Percentiles rank a stretch among this genome's conserved stretches.
phyloP scores from a whole-genome alignment of 768 basidiomycete genomes.

The Naganishia vishniacii region DNA sequence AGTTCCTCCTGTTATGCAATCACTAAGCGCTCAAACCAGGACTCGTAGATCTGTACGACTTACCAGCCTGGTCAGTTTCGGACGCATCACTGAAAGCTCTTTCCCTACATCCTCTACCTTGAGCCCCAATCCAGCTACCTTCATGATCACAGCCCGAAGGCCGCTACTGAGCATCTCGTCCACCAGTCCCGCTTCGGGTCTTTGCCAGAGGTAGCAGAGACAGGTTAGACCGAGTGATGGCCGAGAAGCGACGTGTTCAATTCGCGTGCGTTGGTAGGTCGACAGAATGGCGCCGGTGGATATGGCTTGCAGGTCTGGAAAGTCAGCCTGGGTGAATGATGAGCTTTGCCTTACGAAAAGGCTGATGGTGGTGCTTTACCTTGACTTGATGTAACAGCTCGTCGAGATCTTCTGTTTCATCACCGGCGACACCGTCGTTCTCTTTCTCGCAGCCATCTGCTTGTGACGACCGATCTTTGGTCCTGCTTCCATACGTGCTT shows the following conservation, averaged over 20 bases:
- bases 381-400: conserved; percentile 67
- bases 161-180: conserved; percentile 76
- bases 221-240: conserved; percentile 62
- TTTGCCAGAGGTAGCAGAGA: conserved; percentile 88
- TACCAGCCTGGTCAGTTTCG: conserved; percentile 19
- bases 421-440: conserved; percentile 58
- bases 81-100: conserved; percentile 55
- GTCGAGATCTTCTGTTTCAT: conserved; percentile 93
- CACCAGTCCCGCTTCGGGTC: conserved; percentile 77
- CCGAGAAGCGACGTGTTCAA: conserved; percentile 91
- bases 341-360: not conserved
- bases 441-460: not conserved
- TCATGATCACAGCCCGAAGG: conserved; percentile 79
- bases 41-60: no score
- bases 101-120: conserved; percentile 71
- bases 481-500: conserved; percentile 69
- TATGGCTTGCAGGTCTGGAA: conserved; percentile 77
- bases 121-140: conserved; percentile 90
- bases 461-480: conserved; percentile 50
- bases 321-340: conserved; percentile 54
- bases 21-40: no score
- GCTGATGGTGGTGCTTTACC: conserved; percentile 52
- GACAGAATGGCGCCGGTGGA: conserved; percentile 96
- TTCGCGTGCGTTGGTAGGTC: conserved; percentile 91
- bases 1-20: conserved; percentile 53